Base-by-base conservation (phyloP, 1,139 yeast genomes). In the Protomyces pachydermus region DNA sequence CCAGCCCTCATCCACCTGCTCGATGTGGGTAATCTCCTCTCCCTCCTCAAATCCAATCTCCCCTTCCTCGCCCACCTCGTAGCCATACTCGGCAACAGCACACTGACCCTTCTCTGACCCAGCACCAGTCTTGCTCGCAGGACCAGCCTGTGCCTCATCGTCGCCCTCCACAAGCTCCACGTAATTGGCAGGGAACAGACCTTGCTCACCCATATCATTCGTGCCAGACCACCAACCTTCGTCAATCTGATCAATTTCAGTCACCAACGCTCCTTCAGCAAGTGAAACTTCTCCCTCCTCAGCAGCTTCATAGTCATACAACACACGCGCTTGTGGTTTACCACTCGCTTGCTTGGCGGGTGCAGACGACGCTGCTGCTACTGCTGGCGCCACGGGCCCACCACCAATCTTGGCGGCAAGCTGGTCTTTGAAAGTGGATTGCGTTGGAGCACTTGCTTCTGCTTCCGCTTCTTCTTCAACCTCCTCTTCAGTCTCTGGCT, bases 1-100 rank as follows among this genome's bases (percentile, higher is more conserved):
- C 98, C 98, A 93, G 72, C 90, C 97, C 60, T 89, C 96, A 70
- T 91, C 97, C 16, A 88, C 88, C 74, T 89, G 87, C 70, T 90
- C 96, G 68, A 93, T 88, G 67, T 90, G 88, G 23, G 84, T 78
- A 69, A 93, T 90, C 67, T 80, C 71, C 70, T 90, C 98, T 60
- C 95, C 96, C 73, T 89, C 97, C 39, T 79, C 82, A 75, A 89
- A 89, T 1, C 85, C 82, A 66, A 93, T 80, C 76, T 93, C 98
- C 72, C 91, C 93, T 68, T 87, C 96, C 75, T 91, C 97, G 45
- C 86, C 86, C 25, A 95, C 96, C 63, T 86, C 95, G 74, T 91
- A 90, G 71, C 88, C 95, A 74, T 84, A 90, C 70, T 86, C 88
- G 1, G 97, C 96, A 66, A 82, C 77, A 3, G 96, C 97, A 42